A percentile compares a stretch with the other conserved stretches of the same genome.
Evolutionary conservation across 2,329 filamentous ascomycete genomes (phyloP).

Genomic region (Colletotrichum cereale): DNA sequence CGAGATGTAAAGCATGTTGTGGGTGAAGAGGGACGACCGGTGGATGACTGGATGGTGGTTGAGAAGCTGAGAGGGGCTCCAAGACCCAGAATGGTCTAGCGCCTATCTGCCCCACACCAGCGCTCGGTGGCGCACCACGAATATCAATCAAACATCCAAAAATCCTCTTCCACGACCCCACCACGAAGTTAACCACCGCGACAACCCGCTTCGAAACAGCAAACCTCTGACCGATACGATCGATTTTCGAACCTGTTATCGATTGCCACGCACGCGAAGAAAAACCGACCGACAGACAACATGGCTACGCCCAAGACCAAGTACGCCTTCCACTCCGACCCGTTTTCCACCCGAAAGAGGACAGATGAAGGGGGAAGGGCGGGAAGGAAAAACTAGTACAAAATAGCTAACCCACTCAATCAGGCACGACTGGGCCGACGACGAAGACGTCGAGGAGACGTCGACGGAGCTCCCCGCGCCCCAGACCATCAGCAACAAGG

Average conservation of each 20-base stretch:
- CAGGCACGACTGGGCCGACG: conserved; percentile 91
- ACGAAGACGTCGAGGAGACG: conserved; percentile 87
- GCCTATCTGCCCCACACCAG: conserved; percentile 23
- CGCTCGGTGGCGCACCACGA: conserved; percentile 39
- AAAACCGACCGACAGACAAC: conserved; percentile 5
- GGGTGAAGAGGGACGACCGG: background rate
- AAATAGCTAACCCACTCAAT: conserved; percentile 8
- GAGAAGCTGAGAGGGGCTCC: background rate
- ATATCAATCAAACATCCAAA: conserved; percentile 40
- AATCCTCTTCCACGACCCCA: conserved; percentile 37
- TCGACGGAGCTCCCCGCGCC: conserved; percentile 80
- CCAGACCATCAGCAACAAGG: conserved; percentile 95
- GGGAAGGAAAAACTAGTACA: background rate
- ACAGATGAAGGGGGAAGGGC: background rate
- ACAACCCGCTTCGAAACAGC: conserved; percentile 36
- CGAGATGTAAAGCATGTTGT: background rate
- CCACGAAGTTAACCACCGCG: conserved; percentile 36
- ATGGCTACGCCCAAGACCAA: conserved; percentile 41
- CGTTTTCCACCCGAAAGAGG: background rate
- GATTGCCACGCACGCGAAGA: background rate
- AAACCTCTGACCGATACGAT: conserved; percentile 22
- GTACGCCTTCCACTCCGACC: conserved; percentile 16
- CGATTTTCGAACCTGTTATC: conserved; percentile 8
- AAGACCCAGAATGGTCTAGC: conserved; percentile 24
- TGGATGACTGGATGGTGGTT: background rate